phyloP scores from a whole-genome alignment of 805 yeast genomes.

The Pichia rugopelliculosa region DNA sequence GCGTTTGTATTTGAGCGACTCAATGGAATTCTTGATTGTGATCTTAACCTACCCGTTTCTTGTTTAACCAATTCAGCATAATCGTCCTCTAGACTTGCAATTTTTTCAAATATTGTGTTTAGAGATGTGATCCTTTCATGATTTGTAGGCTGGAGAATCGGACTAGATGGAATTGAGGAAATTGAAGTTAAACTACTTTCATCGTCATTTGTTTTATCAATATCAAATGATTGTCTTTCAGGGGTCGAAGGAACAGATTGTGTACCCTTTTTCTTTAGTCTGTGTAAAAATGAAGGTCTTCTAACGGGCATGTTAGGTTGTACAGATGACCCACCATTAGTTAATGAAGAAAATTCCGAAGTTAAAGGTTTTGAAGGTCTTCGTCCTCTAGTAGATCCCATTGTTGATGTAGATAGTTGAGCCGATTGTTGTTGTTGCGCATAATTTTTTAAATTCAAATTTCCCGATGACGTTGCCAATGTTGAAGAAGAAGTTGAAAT shows the following conservation, averaged over 20 bases:
- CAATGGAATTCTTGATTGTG: slow-evolving; percentile 20
- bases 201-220: neutral
- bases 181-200: neutral
- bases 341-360: neutral
- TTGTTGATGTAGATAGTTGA: neutral
- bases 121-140: neutral
- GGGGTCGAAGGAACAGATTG: slow-evolving; percentile 5
- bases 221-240: slow-evolving; percentile 3
- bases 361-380: neutral
- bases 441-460: neutral
- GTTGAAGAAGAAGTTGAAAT: neutral
- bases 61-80: slow-evolving; percentile 18
- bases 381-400: neutral
- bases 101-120: slow-evolving; percentile 7
- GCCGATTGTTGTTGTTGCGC: neutral
- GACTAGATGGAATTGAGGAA: neutral
- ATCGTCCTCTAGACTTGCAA: slow-evolving; percentile 20
- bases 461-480: neutral
- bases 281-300: slow-evolving; percentile 1
- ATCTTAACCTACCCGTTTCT: slow-evolving; percentile 14
- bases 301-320: neutral
- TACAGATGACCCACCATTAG: neutral
- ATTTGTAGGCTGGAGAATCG: neutral
- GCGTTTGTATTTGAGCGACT: slow-evolving; percentile 22
- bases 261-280: neutral